Evolutionary conservation across 2,329 filamentous ascomycete species (phyloP), one percentile per base, ranked within the genome.

Genomic region (Fragosphaeria purpurea): DNA sequence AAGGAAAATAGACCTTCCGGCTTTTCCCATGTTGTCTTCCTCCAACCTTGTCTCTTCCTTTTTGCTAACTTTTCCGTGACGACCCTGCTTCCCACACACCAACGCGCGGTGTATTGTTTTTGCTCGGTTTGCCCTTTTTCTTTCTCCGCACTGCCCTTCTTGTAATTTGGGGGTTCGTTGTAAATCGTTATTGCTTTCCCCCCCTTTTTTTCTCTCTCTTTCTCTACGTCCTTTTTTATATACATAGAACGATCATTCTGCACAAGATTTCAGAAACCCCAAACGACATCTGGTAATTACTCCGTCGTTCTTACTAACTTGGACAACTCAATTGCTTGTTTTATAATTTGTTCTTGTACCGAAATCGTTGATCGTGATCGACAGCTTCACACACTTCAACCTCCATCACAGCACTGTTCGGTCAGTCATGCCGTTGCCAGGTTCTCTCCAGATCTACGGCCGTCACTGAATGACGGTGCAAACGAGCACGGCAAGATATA

Each of bases 371-470:
- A 22, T 22, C 3, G 22, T 3, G 22, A 22, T 22, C 22, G 22
- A 22, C 22, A 9, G 35, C 31, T 33, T 6, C 13, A 9, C 31
- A 22, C 22, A 11, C 40, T 37, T 38, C 33, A 40, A 39, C 33
- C 7, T 13, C 30, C 34, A 34, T 44, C 31, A 40, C 39, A 44
- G 22, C 22, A 22, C 22, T 22, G 22, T 22, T 22, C 22, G 22
- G 22, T 22, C 22, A 22, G 22, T 22, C 22, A 47, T 47, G 35
- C 33, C 44, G 50, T 45, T 44, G 35, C 45, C 45, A 44, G 47
- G 50, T 41, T 40, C 47, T 47, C 48, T 46, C 40, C 48, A 43
- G 43, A 7, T 32, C 7, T 38, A 32, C 42, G 13, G 37, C 40
- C n/a, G 40, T 11, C 34, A 10, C 6, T 22, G 22, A 38, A n/a